Base-by-base conservation (phyloP, 2,329 filamentous ascomycete species). In the Neonectria hederae region DNA sequence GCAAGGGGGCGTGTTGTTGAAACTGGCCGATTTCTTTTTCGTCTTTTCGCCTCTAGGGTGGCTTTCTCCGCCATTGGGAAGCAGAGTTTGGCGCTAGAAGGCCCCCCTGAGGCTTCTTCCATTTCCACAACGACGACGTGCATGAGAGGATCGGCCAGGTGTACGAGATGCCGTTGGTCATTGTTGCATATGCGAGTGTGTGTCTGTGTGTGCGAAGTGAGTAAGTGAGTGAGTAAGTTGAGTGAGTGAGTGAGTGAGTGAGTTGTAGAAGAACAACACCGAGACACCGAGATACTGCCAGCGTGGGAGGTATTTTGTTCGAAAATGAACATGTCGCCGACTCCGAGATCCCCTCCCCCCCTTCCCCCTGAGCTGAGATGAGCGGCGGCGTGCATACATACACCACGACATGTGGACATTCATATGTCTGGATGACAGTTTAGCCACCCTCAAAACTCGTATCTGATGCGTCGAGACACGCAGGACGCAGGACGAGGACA, bases 61-160 rank as follows among this genome's bases (percentile, higher is more conserved):
- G 6, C 26, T 28, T 28, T 28, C 28, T 28, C 28, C 28, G 28
- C 28, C 2, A 28, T 28, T 35, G 26, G 17, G 26, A n/a, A 43
- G 17, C 59, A 73, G 59, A 65, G 70, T 73, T 72, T 67, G 56
- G 45, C 71, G 67, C 71, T 73, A 72, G 71, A 72, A 72, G 69
- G 62, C 49, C 56, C 42, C 14, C 56, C 42, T 13, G 52, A 58
- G 53, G 52, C 48, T 65, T 65, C 62, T 62, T 30, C 49, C 48
- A 46, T 40, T 43, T 60, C 57, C 49, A 54, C 57, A 26, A 54
- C 51, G 49, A 40, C 51, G 51, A 40, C 49, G 49, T 60, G 57
- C 57, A 60, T 60, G 57, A 54, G 42, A 38, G 21, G 28, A 60
- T 60, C 57, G 11, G 17, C 42, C 30, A 24, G 22, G 28, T 14